These are phyloP conservation scores for Trifolium repens DNA, from an alignment of 306 rosid genomes.

Conservation along the genomic window DNA sequence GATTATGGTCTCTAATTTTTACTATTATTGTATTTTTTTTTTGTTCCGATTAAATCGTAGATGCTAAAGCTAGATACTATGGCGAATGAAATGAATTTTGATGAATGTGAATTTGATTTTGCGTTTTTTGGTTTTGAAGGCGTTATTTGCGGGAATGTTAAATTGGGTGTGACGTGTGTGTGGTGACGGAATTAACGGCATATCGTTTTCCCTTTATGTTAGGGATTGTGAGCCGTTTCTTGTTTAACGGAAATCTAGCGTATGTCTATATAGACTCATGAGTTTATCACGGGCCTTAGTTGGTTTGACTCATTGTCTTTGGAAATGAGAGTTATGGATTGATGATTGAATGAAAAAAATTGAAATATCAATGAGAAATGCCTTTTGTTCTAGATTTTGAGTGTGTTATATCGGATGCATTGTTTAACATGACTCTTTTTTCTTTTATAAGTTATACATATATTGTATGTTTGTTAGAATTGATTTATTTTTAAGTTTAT, in stretches of 20 bases:
- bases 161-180: background rate
- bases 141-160: background rate
- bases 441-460: too few relatives aligned
- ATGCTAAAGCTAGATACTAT: background rate
- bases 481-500: too few relatives aligned
- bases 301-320: too few relatives aligned
- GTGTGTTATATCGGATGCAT: too few relatives aligned
- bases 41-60: background rate
- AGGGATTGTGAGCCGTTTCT: background rate
- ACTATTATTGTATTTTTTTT: background rate
- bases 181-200: background rate
- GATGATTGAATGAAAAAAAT: too few relatives aligned
- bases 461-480: too few relatives aligned
- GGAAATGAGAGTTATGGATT: too few relatives aligned
- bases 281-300: too few relatives aligned
- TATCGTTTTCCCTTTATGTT: background rate
- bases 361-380: too few relatives aligned
- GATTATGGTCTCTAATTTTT: background rate
- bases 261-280: too few relatives aligned
- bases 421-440: too few relatives aligned
- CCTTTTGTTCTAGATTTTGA: too few relatives aligned
- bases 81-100: background rate
- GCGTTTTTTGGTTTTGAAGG: background rate
- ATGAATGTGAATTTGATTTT: background rate
- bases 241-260: background rate